Base-by-base conservation (phyloP, 1,284 basidiomycete species). In the Wallemia mellicola region DNA sequence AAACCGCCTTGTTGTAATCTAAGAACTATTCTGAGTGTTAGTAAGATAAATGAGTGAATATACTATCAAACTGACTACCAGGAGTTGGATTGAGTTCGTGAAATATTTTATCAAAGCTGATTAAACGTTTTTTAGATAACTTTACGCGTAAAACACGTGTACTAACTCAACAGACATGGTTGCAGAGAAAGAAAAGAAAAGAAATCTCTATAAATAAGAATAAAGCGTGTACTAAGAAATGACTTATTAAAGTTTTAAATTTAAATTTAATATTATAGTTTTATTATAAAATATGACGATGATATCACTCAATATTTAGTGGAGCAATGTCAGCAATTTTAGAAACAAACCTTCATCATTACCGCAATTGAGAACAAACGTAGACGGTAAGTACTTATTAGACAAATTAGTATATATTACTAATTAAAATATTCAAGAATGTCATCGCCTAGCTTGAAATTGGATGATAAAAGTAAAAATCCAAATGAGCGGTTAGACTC, bases 1-100 rank as follows among this genome's bases (percentile, higher is more conserved):
- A 95, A 82, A 59, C 89, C 91, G 65, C 81, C 84, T 26, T 76
- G 67, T 24, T 86, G 87, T 65, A 95, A 77, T 65, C 89, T 83
- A 60, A 95, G 78, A 72, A 89, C 88, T 92, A 68, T 48, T 5
- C 3, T 22, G 5, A 19, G 55, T n/a, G 28, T 58, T 28, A 58
- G 17, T 27, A 38, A 60, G 30, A 54, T 57, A 33, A 24, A 58
- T 22, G 27, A 38, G 25, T 55, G 28, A 17, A 54, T 38, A 60
- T 27, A 58, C 61, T 61, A 60, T 32, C 60, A 32, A 28, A 76
- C 84, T 67, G 66, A 91, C 87, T 91, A 65, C 89, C 89, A 58
- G 80, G 71, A 60, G 84, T 80, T 54, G 79, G 66, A 15, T 78
- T 78, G 48, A 82, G 74, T 7, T 79, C 83, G 71, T 84, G 79